Evolutionary conservation across 2,329 filamentous ascomycete species (phyloP).

Genomic region (Dactylonectria macrodidyma): DNA sequence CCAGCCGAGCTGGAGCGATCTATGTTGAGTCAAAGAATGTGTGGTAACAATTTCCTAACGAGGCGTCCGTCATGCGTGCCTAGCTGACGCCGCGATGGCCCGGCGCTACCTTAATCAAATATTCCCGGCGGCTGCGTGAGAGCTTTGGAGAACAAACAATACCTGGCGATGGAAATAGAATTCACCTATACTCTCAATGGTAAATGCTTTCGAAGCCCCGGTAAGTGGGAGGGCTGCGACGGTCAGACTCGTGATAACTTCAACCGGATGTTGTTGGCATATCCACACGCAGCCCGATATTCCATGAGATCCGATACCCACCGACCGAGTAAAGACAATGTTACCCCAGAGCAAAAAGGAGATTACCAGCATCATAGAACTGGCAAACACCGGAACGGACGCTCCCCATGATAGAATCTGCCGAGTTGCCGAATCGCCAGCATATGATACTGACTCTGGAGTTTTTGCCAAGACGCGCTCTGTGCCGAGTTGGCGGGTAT

Average conservation of each 20-base stretch:
- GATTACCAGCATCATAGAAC: neutral
- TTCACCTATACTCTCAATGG: no score
- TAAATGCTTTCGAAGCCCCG: neutral
- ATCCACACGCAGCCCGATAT: no score
- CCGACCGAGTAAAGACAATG: no score
- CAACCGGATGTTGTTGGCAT: no score
- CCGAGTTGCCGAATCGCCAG: neutral
- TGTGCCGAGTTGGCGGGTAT: neutral
- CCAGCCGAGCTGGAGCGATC: neutral
- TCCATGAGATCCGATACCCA: no score
- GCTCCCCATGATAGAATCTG: neutral
- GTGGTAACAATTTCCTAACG: no score
- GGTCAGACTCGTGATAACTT: no score
- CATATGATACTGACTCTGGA: neutral
- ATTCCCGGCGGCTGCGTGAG: no score
- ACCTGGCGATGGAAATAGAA: neutral
- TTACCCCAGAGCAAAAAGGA: neutral
- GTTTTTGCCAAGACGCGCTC: neutral
- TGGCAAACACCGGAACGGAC: neutral
- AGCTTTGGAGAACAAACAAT: no score
- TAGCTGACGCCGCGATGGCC: neutral
- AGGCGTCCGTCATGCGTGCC: no score
- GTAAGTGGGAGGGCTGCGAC: neutral
- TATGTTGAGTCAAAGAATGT: neutral
- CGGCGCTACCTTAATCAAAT: no score